Base-by-base conservation (phyloP, 345 rosid genomes). In the Murraya paniculata region DNA sequence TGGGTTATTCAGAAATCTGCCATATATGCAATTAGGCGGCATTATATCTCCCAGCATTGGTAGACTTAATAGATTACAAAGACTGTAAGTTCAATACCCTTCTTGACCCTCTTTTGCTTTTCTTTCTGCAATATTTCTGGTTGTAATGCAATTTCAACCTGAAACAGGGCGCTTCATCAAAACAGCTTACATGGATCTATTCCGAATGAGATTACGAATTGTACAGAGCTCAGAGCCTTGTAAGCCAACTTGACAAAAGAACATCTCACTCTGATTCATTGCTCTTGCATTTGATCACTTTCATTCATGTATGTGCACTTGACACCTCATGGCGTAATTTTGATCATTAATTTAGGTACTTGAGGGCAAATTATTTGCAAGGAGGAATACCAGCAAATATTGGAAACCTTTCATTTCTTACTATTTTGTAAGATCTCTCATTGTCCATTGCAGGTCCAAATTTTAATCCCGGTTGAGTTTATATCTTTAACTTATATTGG, bases 1-100 rank as follows among this genome's bases (percentile, higher is more conserved):
- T 79, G 55, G 81, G 61, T 79, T 74, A 11, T 80, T 77, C 88
- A 95, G 99, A 85, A 95, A 93, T 82, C 85, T 95, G 31, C 98
- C 99, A 5, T 90, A 91, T 76, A 90, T 92, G 97, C 97, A 95
- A 80, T 74, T 95, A 33, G 94, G 95, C 72, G 99, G 99, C 72
- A 80, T 86, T 11, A 79, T 95, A 85, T 91, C 99, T 85, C 93
- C 99, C 69, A 90, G 93, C 89, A 90, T 95, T 81, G 99, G 98
- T 6, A 90, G 90, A 81, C 96, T 95, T 75, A 81, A 72, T 71
- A 85, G 89, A 82, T 72, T 95, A 81, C 97, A 89, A 73, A 90
- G 99, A 88, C 79, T 95, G 99, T 95, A 82, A 92, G 99, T 85
- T 77, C 53, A 64, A n/a, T 61, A 0, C 48, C 73, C 74, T 35